phyloP scores from a whole-genome alignment of 345 rosid species.

The Syzygium jambos region DNA sequence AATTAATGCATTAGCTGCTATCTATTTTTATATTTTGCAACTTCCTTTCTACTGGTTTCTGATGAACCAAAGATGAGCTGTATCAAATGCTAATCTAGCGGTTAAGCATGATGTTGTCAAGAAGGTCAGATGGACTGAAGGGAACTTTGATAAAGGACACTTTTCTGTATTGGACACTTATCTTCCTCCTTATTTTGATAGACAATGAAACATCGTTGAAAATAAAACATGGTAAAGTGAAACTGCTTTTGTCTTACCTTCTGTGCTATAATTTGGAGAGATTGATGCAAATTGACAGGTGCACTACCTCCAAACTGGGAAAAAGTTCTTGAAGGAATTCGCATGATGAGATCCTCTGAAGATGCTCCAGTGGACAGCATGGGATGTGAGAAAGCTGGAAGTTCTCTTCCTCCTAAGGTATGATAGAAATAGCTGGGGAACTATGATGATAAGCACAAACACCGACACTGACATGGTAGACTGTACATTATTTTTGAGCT shows the following conservation, averaged over 20 bases:
- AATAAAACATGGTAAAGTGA: not conserved
- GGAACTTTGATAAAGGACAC: not conserved
- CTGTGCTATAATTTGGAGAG: not conserved
- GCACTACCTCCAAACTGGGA: conserved; percentile 55
- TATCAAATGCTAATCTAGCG: not conserved
- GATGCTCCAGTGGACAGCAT: conserved; percentile 71
- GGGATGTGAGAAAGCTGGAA: conserved; percentile 81
- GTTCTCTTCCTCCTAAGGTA: conserved; percentile 61
- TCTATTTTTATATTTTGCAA: not conserved
- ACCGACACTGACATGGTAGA: not conserved
- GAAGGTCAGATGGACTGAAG: not conserved
- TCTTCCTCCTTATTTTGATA: not conserved
- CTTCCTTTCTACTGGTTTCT: not conserved
- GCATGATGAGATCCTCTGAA: conserved; percentile 53
- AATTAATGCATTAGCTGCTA: not conserved
- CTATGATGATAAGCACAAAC: not conserved
- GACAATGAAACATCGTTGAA: not conserved
- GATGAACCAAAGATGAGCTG: not conserved
- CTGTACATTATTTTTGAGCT: not conserved
- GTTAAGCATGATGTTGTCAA: not conserved
- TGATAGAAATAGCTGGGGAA: not conserved
- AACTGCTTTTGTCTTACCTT: not conserved
- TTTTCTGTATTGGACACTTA: not conserved
- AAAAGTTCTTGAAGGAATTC: conserved; percentile 54
- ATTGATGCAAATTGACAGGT: conserved; percentile 11